These are phyloP conservation scores for Malus asiatica DNA, from an alignment of 306 rosid species.

Conservation along the genomic window DNA sequence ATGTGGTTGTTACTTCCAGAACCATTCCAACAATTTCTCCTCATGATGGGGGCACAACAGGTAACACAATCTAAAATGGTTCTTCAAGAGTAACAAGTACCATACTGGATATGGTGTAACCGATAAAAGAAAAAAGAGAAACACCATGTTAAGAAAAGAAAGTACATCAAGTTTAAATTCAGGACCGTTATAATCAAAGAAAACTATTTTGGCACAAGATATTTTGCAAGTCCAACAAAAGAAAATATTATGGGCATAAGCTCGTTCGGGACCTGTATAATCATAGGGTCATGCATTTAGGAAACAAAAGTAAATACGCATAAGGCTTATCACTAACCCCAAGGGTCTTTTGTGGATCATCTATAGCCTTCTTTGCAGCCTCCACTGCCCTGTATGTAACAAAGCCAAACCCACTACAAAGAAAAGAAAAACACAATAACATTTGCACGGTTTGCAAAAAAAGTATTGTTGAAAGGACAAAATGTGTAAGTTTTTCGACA, in stretches of 20 bases:
- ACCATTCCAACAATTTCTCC: neutral
- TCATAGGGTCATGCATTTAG: neutral
- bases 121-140: too few species aligned
- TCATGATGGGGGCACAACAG: neutral
- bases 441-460: neutral
- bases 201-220: neutral
- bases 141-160: neutral
- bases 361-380: slow-evolving; percentile 73
- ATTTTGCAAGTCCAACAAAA: neutral
- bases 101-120: too few species aligned
- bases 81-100: neutral
- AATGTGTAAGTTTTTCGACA: neutral
- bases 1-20: neutral
- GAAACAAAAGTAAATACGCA: neutral
- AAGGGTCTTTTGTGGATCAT: slow-evolving; percentile 56
- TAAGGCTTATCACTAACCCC: slow-evolving; percentile 40
- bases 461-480: neutral
- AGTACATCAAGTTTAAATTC: neutral
- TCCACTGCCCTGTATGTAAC: slow-evolving; percentile 61
- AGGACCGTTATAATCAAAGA: neutral
- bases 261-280: neutral
- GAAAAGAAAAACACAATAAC: slow-evolving; percentile 14
- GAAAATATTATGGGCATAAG: neutral
- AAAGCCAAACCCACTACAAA: slow-evolving; percentile 71
- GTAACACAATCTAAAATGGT: neutral